These are phyloP conservation scores for Beauveria scarabaeidicola DNA, from an alignment of 2,329 filamentous ascomycete genomes.

Conservation along the genomic window DNA sequence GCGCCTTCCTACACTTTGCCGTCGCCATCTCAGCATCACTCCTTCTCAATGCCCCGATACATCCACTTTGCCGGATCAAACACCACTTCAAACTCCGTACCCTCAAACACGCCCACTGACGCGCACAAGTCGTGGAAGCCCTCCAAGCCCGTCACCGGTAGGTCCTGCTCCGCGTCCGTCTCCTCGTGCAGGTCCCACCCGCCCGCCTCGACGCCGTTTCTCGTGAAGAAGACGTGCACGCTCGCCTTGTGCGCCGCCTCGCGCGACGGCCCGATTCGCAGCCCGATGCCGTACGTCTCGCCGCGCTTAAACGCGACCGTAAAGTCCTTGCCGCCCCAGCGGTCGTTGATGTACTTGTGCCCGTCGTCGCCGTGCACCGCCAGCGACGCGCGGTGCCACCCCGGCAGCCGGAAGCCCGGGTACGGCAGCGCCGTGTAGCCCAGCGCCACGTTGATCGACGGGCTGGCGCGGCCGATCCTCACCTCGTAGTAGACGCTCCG, in stretches of 20 bases:
- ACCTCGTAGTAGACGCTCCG: conserved; percentile 67
- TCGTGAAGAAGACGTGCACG: conserved; percentile 54
- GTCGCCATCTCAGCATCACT: neutral
- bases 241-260: conserved; percentile 18
- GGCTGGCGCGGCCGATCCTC: conserved; percentile 39
- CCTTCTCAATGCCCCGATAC: conserved; percentile 27
- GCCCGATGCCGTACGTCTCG: conserved; percentile 63
- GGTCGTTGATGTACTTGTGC: conserved; percentile 65
- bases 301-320: conserved; percentile 53
- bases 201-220: conserved; percentile 50
- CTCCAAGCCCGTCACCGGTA: conserved; percentile 58
- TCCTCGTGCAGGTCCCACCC: conserved; percentile 71
- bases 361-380: conserved; percentile 78
- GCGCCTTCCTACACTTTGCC: neutral
- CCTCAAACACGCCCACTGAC: conserved; percentile 62
- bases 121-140: conserved; percentile 63
- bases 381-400: conserved; percentile 69
- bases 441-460: conserved; percentile 49
- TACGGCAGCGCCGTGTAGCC: conserved; percentile 69
- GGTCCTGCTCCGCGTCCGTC: conserved; percentile 52
- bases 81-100: conserved; percentile 58
- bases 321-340: conserved; percentile 63
- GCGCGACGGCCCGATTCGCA: conserved; percentile 43
- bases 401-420: conserved; percentile 67
- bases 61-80: conserved; percentile 53